phyloP scores from a whole-genome alignment of 768 basidiomycete species.

The Tricholoma furcatifolium region DNA sequence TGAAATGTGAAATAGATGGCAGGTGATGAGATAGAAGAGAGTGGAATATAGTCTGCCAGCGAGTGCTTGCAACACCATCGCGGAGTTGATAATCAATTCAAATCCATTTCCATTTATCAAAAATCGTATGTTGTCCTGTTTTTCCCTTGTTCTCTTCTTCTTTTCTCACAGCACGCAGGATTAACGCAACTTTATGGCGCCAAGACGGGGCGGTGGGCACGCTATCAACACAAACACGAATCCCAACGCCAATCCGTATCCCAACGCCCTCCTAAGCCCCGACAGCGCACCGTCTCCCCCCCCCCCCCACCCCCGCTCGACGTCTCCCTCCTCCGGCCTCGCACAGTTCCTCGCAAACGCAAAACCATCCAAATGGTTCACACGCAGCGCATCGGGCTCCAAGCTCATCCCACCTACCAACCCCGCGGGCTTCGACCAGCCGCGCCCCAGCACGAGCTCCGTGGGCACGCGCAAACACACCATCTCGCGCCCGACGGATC shows the following conservation, averaged over 20 bases:
- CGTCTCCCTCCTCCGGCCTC: constrained; percentile 64
- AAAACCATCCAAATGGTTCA: constrained; percentile 74
- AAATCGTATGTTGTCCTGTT: constrained; percentile 4
- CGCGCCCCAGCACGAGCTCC: constrained; percentile 43
- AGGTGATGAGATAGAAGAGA: too few relatives aligned
- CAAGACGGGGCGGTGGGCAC: not conserved
- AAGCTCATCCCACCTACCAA: constrained; percentile 38
- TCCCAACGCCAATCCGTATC: too few relatives aligned
- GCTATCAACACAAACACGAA: constrained; percentile 6
- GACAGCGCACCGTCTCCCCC: constrained; percentile 30
- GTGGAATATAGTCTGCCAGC: too few relatives aligned
- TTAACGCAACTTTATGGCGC: too few relatives aligned
- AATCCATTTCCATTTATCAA: too few relatives aligned
- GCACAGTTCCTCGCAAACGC: constrained; percentile 64
- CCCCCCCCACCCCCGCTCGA: constrained; percentile 50
- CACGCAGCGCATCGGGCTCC: constrained; percentile 50
- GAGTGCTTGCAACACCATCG: too few relatives aligned
- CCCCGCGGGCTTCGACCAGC: constrained; percentile 36
- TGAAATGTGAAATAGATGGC: too few relatives aligned
- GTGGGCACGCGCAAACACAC: constrained; percentile 56
- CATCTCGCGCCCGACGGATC: constrained; percentile 84
- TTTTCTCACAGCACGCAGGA: too few relatives aligned
- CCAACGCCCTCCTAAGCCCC: too few relatives aligned
- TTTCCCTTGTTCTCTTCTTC: too few relatives aligned
- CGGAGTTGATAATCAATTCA: too few relatives aligned